Conservation (phyloP, 2,329 filamentous ascomycete species). For the Claviceps spartinae region DNA sequence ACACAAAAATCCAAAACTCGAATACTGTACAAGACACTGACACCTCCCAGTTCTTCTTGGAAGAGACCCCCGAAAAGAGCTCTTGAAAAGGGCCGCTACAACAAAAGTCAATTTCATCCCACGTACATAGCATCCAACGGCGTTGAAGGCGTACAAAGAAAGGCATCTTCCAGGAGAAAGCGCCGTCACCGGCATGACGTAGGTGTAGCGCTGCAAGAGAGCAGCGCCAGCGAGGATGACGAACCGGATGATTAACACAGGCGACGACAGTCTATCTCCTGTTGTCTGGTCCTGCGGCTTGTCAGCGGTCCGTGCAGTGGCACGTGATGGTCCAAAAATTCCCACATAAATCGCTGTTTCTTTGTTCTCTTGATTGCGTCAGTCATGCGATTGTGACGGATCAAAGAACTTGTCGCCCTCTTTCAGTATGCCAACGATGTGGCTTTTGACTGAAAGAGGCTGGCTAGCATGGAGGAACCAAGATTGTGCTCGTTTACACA, state of each 20-base stretch:
- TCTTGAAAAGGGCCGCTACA: constrained; percentile 42
- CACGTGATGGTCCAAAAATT: neutral
- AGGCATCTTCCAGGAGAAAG: constrained; percentile 19
- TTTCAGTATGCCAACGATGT: neutral
- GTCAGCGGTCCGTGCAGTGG: constrained; percentile 5
- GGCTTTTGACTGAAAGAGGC: neutral
- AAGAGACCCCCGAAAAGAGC: constrained; percentile 49
- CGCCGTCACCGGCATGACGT: constrained; percentile 16
- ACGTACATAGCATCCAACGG: constrained; percentile 22
- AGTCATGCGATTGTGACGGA: neutral
- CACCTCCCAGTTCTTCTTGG: constrained; percentile 69
- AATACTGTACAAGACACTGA: neutral
- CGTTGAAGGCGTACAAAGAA: constrained; percentile 29
- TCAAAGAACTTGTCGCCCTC: neutral
- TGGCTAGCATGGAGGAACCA: neutral
- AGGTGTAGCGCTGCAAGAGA: constrained; percentile 26
- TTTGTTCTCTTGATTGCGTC: neutral
- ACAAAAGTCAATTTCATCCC: constrained; percentile 19
- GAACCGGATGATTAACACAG: constrained; percentile 49
- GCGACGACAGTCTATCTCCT: constrained; percentile 53
- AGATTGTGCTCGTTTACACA: constrained; percentile 1
- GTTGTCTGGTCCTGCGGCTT: constrained; percentile 45
- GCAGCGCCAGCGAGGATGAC: constrained; percentile 47
- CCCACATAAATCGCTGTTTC: neutral
- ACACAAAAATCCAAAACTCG: neutral